These are phyloP conservation scores for Cucumis cinereus DNA, from an alignment of 306 rosid genomes.

Conservation along the genomic window DNA sequence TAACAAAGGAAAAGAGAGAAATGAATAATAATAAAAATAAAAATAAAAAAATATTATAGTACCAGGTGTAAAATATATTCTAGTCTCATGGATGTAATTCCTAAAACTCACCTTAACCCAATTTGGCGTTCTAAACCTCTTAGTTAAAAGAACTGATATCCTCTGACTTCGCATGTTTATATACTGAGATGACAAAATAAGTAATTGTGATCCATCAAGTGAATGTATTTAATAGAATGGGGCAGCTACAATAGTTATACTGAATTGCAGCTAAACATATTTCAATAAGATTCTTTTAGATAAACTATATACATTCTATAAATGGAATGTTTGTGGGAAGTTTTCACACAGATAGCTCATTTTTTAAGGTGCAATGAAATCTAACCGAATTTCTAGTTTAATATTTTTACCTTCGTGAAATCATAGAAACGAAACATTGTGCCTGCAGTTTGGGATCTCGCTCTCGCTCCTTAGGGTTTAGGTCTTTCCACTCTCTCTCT, in stretches of 20 bases:
- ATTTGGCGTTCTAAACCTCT: constrained; percentile 80
- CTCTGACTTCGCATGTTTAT: constrained; percentile 70
- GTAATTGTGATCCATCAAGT: not conserved
- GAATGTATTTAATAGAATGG: not conserved
- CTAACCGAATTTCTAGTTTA: too few relatives aligned
- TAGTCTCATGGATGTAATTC: constrained; percentile 6
- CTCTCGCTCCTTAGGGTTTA: too few relatives aligned
- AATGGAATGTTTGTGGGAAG: not conserved
- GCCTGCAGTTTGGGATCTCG: too few relatives aligned
- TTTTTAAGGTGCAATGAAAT: too few relatives aligned
- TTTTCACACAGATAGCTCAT: too few relatives aligned
- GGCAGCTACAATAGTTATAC: not conserved
- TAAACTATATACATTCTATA: not conserved
- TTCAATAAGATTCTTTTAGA: not conserved
- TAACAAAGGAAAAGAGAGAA: constrained; percentile 5
- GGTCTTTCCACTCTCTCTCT: too few relatives aligned
- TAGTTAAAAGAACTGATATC: constrained; percentile 71
- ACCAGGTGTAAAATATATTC: not conserved
- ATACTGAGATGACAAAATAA: constrained; percentile 34
- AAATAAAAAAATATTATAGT: too few relatives aligned
- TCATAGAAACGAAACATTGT: too few relatives aligned
- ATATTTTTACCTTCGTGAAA: too few relatives aligned
- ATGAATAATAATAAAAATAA: not conserved
- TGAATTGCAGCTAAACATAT: not conserved
- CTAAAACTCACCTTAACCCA: constrained; percentile 69